Evolutionary conservation across 768 basidiomycete genomes (phyloP).

Genomic region (Pulveroboletus sp.): DNA sequence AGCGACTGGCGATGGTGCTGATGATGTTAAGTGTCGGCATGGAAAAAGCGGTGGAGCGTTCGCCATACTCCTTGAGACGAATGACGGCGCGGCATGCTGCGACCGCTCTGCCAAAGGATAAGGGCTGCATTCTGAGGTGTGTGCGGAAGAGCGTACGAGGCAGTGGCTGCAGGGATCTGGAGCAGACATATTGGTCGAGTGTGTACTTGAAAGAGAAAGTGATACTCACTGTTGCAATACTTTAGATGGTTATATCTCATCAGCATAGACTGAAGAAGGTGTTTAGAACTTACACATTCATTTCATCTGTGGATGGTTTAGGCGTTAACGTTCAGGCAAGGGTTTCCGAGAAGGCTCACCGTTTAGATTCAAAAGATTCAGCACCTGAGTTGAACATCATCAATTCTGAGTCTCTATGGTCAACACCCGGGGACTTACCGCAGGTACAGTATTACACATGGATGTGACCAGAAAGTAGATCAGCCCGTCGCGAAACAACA

Average conservation of each 20-base stretch:
- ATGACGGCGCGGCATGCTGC: conserved; percentile 67
- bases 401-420: neutral
- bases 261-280: too few relatives aligned
- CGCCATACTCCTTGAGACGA: conserved; percentile 54
- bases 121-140: neutral
- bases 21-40: conserved; percentile 24
- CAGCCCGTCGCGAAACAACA: conserved; percentile 71
- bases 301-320: conserved; percentile 18
- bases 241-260: neutral
- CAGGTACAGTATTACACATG: conserved; percentile 62
- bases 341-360: conserved; percentile 10
- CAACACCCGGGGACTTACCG: conserved; percentile 38
- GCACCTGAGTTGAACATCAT: conserved; percentile 12
- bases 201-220: neutral
- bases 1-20: conserved; percentile 17
- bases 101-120: conserved; percentile 17
- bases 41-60: conserved; percentile 15
- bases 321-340: neutral
- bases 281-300: conserved; percentile 29
- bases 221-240: conserved; percentile 23
- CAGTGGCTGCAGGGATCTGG: conserved; percentile 62
- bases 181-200: neutral
- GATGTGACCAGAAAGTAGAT: conserved; percentile 67
- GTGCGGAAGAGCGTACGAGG: conserved; percentile 45
- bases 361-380: conserved; percentile 25